A percentile compares a stretch with the other conserved stretches of the same genome.
phyloP scores from a whole-genome alignment of 768 basidiomycete genomes.

The Suillus discolor region DNA sequence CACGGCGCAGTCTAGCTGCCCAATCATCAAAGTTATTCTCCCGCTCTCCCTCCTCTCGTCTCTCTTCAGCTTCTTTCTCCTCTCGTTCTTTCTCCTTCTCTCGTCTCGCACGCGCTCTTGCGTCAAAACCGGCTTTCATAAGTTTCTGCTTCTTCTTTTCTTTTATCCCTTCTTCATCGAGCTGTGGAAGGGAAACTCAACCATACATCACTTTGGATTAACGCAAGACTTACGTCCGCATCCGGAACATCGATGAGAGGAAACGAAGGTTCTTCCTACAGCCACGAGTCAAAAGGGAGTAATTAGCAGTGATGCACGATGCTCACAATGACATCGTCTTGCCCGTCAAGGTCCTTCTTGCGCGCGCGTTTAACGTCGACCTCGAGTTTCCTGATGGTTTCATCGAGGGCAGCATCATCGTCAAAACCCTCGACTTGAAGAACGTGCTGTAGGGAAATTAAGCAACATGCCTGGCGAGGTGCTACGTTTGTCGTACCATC shows the following conservation, averaged over 20 bases:
- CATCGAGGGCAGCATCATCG: slow-evolving; percentile 77
- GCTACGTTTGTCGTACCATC: slow-evolving; percentile 46
- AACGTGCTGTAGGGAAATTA: slow-evolving; percentile 44
- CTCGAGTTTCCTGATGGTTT: slow-evolving; percentile 86
- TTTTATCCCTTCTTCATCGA: slow-evolving; percentile 88
- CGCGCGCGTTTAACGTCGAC: slow-evolving; percentile 70
- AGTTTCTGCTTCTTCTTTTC: slow-evolving; percentile 95
- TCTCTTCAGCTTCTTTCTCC: slow-evolving; percentile 60
- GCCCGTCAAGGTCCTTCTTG: slow-evolving; percentile 78
- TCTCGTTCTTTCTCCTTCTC: slow-evolving; percentile 89
- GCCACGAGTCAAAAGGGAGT: slow-evolving; percentile 3
- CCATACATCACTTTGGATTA: not conserved
- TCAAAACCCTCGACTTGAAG: slow-evolving; percentile 73
- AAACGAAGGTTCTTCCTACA: slow-evolving; percentile 81
- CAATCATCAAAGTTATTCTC: slow-evolving; percentile 71
- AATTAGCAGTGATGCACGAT: not conserved
- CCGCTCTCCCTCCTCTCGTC: slow-evolving; percentile 73
- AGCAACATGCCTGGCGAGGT: not conserved
- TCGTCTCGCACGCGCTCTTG: slow-evolving; percentile 76
- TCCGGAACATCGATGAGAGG: slow-evolving; percentile 93
- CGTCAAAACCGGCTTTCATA: slow-evolving; percentile 92
- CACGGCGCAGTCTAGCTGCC: slow-evolving; percentile 68
- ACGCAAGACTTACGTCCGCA: slow-evolving; percentile 61
- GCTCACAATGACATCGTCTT: slow-evolving; percentile 60
- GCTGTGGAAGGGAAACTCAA: slow-evolving; percentile 38